Evolutionary conservation across 495 filamentous ascomycete species (phyloP).

Genomic region (Penicillium coffeae): DNA sequence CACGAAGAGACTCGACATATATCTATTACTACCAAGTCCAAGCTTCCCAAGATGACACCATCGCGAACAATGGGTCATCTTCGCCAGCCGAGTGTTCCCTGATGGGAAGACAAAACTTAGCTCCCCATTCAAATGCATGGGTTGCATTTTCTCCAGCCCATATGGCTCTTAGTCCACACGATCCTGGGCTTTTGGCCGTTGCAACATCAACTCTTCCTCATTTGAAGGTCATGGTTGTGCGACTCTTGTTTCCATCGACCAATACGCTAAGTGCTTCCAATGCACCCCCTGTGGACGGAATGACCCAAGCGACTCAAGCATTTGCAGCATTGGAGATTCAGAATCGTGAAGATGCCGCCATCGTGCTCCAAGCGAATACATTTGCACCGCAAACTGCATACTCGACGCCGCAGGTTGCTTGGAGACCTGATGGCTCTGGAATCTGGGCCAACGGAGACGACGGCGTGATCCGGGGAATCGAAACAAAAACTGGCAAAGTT

Average conservation of each 20-base stretch:
- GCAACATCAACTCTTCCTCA: constrained; percentile 60
- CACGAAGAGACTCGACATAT: constrained; percentile 57
- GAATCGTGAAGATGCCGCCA: constrained; percentile 57
- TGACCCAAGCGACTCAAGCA: constrained; percentile 50
- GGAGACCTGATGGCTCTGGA: constrained; percentile 62
- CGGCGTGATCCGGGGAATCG: constrained; percentile 60
- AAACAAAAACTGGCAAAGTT: constrained; percentile 58
- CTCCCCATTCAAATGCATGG: constrained; percentile 63
- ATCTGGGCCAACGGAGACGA: constrained; percentile 71
- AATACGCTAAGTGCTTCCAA: constrained; percentile 5
- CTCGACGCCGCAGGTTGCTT: constrained; percentile 60
- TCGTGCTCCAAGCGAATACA: constrained; percentile 55
- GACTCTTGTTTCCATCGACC: constrained; percentile 48
- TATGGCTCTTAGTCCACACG: constrained; percentile 52
- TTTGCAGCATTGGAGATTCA: constrained; percentile 45
- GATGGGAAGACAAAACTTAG: constrained; percentile 57
- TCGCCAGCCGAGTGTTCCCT: constrained; percentile 27
- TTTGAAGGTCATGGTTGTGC: constrained; percentile 64
- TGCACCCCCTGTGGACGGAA: constrained; percentile 8
- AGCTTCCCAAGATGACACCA: background rate
- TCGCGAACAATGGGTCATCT: background rate
- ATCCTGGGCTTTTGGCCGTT: constrained; percentile 55
- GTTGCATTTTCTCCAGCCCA: constrained; percentile 59
- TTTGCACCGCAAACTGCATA: constrained; percentile 66
- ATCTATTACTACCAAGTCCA: constrained; percentile 53